Conservation (phyloP, 2,329 filamentous ascomycete species). For the Chaetomiaceae sp. region DNA sequence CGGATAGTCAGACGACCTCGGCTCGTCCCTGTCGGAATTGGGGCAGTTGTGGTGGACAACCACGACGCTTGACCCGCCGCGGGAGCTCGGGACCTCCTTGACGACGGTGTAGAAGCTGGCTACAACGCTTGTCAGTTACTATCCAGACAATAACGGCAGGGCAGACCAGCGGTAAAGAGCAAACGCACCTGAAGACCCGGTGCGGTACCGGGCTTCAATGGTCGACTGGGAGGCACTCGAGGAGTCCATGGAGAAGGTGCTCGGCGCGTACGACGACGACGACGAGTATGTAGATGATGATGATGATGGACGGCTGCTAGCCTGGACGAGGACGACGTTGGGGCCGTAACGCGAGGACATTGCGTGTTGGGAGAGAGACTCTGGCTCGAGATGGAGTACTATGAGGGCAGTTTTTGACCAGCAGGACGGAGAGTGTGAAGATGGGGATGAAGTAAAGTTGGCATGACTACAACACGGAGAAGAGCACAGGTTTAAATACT, state of each 20-base stretch:
- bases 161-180: background rate
- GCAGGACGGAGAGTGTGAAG: background rate
- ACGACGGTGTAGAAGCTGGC: slow-evolving; percentile 11
- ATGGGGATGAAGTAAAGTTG: background rate
- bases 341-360: slow-evolving; percentile 15
- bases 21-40: slow-evolving; percentile 18
- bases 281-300: slow-evolving; percentile 4
- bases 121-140: background rate
- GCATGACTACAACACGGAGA: background rate
- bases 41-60: slow-evolving; percentile 18
- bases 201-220: slow-evolving; percentile 7
- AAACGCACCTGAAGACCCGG: slow-evolving; percentile 14
- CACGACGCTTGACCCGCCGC: slow-evolving; percentile 1
- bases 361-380: background rate
- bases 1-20: slow-evolving; percentile 12
- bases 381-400: background rate
- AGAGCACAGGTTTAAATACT: background rate
- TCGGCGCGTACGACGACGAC: background rate
- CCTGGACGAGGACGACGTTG: slow-evolving; percentile 13
- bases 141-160: too few species aligned
- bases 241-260: slow-evolving; percentile 11
- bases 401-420: background rate
- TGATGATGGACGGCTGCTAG: background rate
- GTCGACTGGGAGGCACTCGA: slow-evolving; percentile 7
- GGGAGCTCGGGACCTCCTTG: slow-evolving; percentile 4